Conservation (phyloP, 2,329 filamentous ascomycete species). For the Chaetomiaceae sp. region DNA sequence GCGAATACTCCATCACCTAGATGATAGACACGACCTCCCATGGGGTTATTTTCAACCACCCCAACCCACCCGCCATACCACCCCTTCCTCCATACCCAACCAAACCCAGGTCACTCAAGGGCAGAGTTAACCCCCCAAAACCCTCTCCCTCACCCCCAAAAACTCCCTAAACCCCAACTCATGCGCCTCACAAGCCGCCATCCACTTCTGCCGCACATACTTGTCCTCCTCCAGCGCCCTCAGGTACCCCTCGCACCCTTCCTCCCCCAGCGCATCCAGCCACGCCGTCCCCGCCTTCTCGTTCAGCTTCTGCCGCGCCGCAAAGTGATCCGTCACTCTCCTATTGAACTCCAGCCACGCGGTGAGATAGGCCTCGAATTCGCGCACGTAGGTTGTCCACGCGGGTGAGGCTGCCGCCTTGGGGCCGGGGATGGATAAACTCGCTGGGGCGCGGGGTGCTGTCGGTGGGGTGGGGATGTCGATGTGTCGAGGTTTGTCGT, state of each 20-base stretch:
- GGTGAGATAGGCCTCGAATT: conserved; percentile 51
- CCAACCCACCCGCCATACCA: background rate
- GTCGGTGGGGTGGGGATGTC: conserved; percentile 46
- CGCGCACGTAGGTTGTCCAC: conserved; percentile 49
- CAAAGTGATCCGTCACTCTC: conserved; percentile 53
- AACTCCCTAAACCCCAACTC: conserved; percentile 56
- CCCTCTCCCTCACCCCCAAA: conserved; percentile 43
- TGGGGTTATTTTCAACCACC: background rate
- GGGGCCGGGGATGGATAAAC: conserved; percentile 40
- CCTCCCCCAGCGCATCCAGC: conserved; percentile 39
- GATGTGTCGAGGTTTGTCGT: conserved; percentile 33
- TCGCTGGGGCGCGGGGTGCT: conserved; percentile 45
- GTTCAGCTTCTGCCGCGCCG: conserved; percentile 44
- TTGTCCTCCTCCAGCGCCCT: conserved; percentile 61
- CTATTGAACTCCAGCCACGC: conserved; percentile 49
- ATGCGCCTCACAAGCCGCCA: conserved; percentile 55
- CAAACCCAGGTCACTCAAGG: too few relatives aligned
- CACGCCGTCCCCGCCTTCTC: conserved; percentile 43
- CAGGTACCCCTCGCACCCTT: conserved; percentile 54
- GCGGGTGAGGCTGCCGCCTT: conserved; percentile 35
- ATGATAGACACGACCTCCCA: too few relatives aligned
- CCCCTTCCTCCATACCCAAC: background rate
- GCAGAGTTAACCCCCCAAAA: conserved; percentile 32
- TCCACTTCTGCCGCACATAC: conserved; percentile 58
- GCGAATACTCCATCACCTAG: too few relatives aligned